phyloP scores from a whole-genome alignment of 345 rosid species.

The Physaria fendleri region DNA sequence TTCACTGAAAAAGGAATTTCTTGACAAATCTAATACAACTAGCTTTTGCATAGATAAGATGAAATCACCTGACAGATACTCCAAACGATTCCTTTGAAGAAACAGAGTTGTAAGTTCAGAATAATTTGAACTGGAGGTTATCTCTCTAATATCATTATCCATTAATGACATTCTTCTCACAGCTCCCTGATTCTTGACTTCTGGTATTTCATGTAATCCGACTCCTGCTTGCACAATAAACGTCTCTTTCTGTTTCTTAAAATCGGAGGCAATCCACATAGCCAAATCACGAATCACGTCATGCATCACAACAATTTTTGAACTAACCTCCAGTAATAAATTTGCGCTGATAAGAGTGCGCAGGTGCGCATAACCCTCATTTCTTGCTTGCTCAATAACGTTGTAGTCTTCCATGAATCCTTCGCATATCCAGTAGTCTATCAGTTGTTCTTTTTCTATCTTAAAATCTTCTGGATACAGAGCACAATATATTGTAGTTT shows the following conservation, averaged over 20 bases:
- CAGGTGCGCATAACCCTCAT: background rate
- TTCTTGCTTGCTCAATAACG: background rate
- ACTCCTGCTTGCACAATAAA: background rate
- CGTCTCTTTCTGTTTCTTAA: background rate
- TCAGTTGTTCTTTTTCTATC: background rate
- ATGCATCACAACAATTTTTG: background rate
- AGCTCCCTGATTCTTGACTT: background rate
- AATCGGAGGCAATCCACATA: background rate
- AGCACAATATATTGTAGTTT: too few relatives aligned
- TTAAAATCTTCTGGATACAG: background rate
- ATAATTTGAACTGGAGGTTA: background rate
- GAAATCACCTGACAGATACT: background rate
- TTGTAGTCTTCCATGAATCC: background rate
- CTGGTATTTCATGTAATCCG: background rate
- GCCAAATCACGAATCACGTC: background rate
- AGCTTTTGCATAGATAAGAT: background rate
- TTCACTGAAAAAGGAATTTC: background rate
- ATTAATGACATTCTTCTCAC: constrained; percentile 15
- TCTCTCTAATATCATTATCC: constrained; percentile 8
- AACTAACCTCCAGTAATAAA: background rate
- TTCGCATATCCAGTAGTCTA: background rate
- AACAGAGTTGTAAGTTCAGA: constrained; percentile 18
- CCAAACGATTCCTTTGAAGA: fast-evolving
- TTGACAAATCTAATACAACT: background rate
- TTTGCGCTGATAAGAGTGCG: background rate